Base-by-base conservation (phyloP, 1,284 basidiomycete species). In the Rhodotorula sp. region DNA sequence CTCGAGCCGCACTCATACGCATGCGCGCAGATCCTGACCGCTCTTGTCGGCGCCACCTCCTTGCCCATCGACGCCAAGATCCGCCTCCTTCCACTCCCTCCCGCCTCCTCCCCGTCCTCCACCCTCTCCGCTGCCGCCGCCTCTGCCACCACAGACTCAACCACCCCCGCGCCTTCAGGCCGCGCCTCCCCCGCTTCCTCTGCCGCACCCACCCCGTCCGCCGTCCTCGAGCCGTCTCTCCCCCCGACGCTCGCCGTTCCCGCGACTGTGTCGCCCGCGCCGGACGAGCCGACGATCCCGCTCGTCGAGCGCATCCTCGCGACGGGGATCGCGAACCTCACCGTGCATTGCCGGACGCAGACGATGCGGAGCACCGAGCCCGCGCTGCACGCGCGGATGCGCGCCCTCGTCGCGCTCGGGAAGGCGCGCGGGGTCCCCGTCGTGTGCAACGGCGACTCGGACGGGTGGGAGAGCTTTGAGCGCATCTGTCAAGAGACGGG, bases 261-360 rank as follows among this genome's bases (percentile, higher is more conserved):
- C 37, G 7, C 65, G 10, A 21, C 36, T n/a, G 12, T 37, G 13
- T 2, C 57, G 3, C 15, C 57, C 64, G 1, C 29, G 10, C 13
- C 58, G 0, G 13, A 34, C 41, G 67, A 66, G 17, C 69, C 71
- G 27, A 99, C 97, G 0, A 83, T 96, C 64, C 87, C 87, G 77
- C 88, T 99, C 25, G 93, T 96, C 8, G 88, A 91, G 74, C 86
- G 89, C 67, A 95, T 99, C 69, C 85, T 95, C 10, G 85, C 88
- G 56, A 97, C 95, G 0, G 94, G 95, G 29, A 88, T 99, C 59
- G 90, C 89, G 64, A 90, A 90, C 51, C 83, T 99, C 71, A 98
- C 95, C 2, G 90, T 99, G 1, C 97, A 99, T 80, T 99, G 96
- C 81, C 88, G 97, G 59, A 99, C 96, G 67, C 86, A 92, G 78